Percentiles rank a stretch among this genome's conserved stretches.
phyloP scores from a whole-genome alignment of 331 rosid genomes.

The Stylosanthes scabra region DNA sequence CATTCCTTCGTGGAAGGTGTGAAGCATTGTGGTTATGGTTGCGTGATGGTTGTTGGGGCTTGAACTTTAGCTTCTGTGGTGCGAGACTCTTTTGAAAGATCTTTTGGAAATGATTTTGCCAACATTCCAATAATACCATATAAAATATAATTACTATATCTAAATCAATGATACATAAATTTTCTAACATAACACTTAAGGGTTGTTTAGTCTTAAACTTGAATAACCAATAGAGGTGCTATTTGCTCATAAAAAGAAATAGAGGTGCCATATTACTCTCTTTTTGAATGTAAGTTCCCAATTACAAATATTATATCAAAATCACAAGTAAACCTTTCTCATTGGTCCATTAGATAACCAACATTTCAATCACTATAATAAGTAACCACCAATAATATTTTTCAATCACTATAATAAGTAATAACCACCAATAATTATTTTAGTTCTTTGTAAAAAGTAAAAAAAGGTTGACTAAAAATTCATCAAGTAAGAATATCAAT shows the following conservation, averaged over 20 bases:
- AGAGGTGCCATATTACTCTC: not conserved
- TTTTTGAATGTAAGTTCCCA: constrained; percentile 17
- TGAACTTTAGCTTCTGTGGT: no score
- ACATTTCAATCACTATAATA: constrained; percentile 33
- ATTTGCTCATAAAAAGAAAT: no score
- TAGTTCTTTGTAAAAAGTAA: constrained; percentile 1
- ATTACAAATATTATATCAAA: not conserved
- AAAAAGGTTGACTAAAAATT: constrained; percentile 32
- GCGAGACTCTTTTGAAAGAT: no score
- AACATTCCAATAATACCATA: no score
- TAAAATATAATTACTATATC: no score
- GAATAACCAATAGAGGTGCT: not conserved
- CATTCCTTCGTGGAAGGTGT: no score
- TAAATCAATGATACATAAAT: no score
- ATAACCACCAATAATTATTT: not conserved
- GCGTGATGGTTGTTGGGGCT: no score
- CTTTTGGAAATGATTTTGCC: no score
- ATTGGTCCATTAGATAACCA: constrained; percentile 22
- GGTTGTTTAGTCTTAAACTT: not conserved
- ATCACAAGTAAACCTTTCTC: constrained; percentile 12
- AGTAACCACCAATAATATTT: constrained; percentile 28
- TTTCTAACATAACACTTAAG: no score
- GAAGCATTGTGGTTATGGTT: no score
- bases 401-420: constrained; percentile 8
- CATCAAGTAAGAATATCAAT: constrained; percentile 15